Evolutionary conservation across 768 basidiomycete genomes (phyloP), one percentile per base, ranked within the genome.

Genomic region (Pleurotus salmoneostramineus): DNA sequence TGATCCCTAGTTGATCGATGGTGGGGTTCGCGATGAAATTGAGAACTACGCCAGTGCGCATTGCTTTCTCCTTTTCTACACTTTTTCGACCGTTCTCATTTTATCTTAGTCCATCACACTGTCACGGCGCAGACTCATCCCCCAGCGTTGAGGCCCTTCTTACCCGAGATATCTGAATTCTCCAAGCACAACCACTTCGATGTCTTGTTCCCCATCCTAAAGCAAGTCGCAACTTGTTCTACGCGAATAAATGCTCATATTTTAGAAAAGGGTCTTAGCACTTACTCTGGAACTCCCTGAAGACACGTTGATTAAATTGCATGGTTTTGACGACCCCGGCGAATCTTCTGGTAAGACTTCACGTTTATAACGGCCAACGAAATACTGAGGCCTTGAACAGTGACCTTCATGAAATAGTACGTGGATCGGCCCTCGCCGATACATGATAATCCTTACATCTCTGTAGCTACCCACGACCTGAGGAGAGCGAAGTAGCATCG

Each of bases 211-310:
- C 76, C 78, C 0, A 65, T 82, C 33, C 65, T 84, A 35, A 69
- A 77, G 79, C 78, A 43, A 6, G 58, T 3, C 21, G 21, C 3
- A 27, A 27, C 3, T 1, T 27, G 21, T 27, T 27, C 21, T 3
- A 27, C 21, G 21, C 21, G 21, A 27, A 27, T 27, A 27, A 1
- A 42, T 49, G 10, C n/a, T 27, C 21, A 27, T 3, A 33, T 10
- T 42, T 3, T 10, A 34, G 45, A 6, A 6, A 15, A 83, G 82
- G 58, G 66, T 84, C 1, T 69, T 84, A 21, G 80, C 83, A 0
- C 60, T 77, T 5, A 80, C 81, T 6, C 70, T 84, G 36, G 80
- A 83, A 58, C 72, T 84, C 6, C 82, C 81, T 1, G 82, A 84
- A 61, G 79, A 84, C 10, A 69, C 75, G 0, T 65, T 84, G 3